A percentile compares a stretch with the other conserved stretches of the same genome.
Evolutionary conservation across 2,329 filamentous ascomycete species (phyloP).

Genomic region (Chalaropsis thielavioides): DNA sequence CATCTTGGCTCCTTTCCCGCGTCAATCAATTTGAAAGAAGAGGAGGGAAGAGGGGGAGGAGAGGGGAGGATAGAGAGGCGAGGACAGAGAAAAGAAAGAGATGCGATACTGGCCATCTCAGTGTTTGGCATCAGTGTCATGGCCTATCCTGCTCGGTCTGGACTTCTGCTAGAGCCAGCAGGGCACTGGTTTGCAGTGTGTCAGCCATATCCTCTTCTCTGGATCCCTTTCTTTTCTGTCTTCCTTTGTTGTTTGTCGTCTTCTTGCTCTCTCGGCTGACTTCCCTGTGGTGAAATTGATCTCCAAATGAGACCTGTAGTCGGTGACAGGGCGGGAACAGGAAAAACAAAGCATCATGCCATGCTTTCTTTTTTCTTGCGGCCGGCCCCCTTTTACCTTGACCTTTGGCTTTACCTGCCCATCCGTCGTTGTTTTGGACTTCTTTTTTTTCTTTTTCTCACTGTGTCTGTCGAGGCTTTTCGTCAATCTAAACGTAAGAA

Average conservation of each 20-base stretch:
- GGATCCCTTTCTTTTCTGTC: neutral
- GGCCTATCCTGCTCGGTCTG: neutral
- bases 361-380: neutral
- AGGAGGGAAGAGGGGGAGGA: neutral
- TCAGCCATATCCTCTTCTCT: neutral
- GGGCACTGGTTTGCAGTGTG: neutral
- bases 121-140: neutral
- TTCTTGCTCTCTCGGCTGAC: neutral
- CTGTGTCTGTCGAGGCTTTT: neutral
- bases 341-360: neutral
- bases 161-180: neutral
- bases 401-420: neutral
- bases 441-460: neutral
- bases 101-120: neutral
- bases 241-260: neutral
- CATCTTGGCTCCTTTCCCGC: conserved; percentile 1
- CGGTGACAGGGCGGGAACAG: neutral
- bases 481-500: too few species aligned
- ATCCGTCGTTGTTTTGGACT: neutral
- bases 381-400: neutral
- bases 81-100: neutral
- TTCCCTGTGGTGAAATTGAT: neutral
- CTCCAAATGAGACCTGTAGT: neutral
- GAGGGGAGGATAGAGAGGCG: neutral
- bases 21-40: neutral